Conservation (phyloP, 345 rosid species). For the Salix viminalis region DNA sequence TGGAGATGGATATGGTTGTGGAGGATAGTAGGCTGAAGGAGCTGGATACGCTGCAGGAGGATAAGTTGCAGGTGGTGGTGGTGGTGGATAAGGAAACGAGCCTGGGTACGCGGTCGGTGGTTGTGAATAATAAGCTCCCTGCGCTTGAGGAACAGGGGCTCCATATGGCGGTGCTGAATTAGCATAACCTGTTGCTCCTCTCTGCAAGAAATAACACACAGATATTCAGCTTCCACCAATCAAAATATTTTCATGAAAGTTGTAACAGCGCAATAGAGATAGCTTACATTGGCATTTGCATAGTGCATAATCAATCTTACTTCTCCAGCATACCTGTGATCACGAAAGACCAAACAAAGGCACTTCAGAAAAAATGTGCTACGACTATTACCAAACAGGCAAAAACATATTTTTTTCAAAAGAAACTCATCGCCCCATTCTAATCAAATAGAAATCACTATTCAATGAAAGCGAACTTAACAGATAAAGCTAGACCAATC, state of each 20-base stretch:
- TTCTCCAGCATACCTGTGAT: slow-evolving; percentile 77
- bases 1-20: slow-evolving; percentile 21
- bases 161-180: slow-evolving; percentile 46
- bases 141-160: not conserved
- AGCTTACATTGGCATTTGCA: slow-evolving; percentile 53
- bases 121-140: slow-evolving; percentile 11
- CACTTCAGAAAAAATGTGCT: not conserved
- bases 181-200: slow-evolving; percentile 22
- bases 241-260: not conserved
- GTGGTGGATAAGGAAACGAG: slow-evolving; percentile 18
- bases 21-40: slow-evolving; percentile 21
- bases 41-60: slow-evolving; percentile 25
- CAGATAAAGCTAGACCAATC: not conserved
- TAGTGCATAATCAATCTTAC: slow-evolving; percentile 67
- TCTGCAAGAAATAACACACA: slow-evolving; percentile 37
- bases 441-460: not conserved
- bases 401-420: not conserved
- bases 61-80: not conserved
- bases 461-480: not conserved
- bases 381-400: not conserved
- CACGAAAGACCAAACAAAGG: not conserved
- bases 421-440: no score
- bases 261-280: not conserved
- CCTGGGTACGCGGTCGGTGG: slow-evolving; percentile 23
- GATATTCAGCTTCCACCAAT: not conserved